A percentile compares a stretch with the other conserved stretches of the same genome.
Conservation (phyloP, 352 stramenopile species). For the Phytophthora crassamura region DNA sequence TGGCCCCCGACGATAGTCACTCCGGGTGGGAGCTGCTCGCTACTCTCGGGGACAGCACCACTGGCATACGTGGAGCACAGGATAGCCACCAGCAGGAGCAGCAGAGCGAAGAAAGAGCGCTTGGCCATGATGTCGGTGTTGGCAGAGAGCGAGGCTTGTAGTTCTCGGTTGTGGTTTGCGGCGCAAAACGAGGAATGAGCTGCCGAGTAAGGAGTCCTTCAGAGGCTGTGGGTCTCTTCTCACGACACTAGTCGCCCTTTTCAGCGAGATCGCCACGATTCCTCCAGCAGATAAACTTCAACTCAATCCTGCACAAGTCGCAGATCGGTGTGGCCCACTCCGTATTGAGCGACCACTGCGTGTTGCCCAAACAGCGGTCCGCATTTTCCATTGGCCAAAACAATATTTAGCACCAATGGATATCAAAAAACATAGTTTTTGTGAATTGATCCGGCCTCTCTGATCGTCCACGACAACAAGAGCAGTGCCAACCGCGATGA, state of each 20-base stretch:
- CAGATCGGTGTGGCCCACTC: slow-evolving; percentile 8
- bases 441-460: no score
- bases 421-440: no score
- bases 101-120: not conserved
- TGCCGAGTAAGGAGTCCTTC: not conserved
- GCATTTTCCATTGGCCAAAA: not conserved
- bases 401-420: no score
- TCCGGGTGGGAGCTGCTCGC: no score
- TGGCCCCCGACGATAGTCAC: no score
- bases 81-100: not conserved
- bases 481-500: no score
- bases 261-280: not conserved
- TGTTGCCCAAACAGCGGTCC: not conserved
- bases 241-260: not conserved
- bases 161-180: no score
- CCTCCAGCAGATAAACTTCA: not conserved
- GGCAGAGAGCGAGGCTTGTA: no score
- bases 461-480: no score
- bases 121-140: no score
- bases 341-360: not conserved
- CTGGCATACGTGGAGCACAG: not conserved
- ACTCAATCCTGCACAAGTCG: slow-evolving; percentile 24
- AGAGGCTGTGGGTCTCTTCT: no score
- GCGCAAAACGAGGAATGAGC: not conserved
- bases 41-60: no score